Evolutionary conservation across 495 filamentous ascomycete genomes (phyloP).

Genomic region (Lentithecium fluviatile): DNA sequence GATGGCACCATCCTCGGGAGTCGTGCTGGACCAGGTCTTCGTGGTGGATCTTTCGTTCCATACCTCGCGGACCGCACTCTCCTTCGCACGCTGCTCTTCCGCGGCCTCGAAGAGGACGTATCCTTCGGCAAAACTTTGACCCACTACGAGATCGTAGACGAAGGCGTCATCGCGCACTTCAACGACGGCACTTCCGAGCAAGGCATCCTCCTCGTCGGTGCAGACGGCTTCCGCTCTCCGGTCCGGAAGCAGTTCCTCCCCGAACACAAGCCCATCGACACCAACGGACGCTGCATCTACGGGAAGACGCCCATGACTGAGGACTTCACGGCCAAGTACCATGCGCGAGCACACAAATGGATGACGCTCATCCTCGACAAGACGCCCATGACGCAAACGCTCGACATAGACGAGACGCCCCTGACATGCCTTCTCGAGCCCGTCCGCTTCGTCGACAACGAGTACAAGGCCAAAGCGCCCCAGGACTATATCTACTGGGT

Average conservation of each 20-base stretch:
- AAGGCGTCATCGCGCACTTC: slow-evolving; percentile 50
- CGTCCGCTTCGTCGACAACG: slow-evolving; percentile 27
- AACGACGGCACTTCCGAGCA: slow-evolving; percentile 50
- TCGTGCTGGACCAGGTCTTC: slow-evolving; percentile 12
- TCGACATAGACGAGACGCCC: slow-evolving; percentile 29
- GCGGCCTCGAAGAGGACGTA: slow-evolving; percentile 30
- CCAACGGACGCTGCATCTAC: slow-evolving; percentile 33
- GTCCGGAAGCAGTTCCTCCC: slow-evolving; percentile 44
- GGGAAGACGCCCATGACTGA: slow-evolving; percentile 39
- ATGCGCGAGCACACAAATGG: slow-evolving; percentile 20
- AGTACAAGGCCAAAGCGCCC: slow-evolving; percentile 24
- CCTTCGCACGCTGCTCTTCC: slow-evolving; percentile 27
- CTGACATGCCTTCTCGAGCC: slow-evolving; percentile 33
- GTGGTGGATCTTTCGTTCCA: slow-evolving; percentile 5
- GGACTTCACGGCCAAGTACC: slow-evolving; percentile 31
- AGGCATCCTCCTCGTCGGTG: slow-evolving; percentile 55
- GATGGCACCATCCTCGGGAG: slow-evolving; percentile 25
- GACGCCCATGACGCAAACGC: slow-evolving; percentile 22
- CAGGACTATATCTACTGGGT: slow-evolving; percentile 44
- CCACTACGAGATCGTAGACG: slow-evolving; percentile 37
- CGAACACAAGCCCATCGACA: slow-evolving; percentile 35
- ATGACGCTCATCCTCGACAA: slow-evolving; percentile 38
- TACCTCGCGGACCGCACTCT: slow-evolving; percentile 34
- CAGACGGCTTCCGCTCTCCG: slow-evolving; percentile 55
- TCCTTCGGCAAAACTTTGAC: slow-evolving; percentile 32